Percentiles rank a stretch among this genome's conserved stretches.
Conservation (phyloP, 495 filamentous ascomycete species). For the Bathelium albidoporum region DNA sequence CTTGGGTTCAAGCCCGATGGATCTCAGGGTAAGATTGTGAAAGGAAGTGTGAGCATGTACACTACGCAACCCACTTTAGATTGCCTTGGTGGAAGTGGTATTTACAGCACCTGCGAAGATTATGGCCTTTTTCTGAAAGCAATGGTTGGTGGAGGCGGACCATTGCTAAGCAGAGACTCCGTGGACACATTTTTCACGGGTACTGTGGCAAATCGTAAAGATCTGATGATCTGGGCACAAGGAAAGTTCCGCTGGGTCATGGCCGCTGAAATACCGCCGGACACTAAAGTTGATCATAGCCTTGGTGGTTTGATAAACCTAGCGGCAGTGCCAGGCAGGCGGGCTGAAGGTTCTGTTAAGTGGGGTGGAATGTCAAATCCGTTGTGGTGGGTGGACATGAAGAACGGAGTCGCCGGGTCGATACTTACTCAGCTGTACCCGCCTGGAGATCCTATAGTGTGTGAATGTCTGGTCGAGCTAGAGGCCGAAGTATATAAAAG, state of each 20-base stretch:
- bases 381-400: slow-evolving; percentile 24
- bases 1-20: slow-evolving; percentile 13
- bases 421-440: slow-evolving; percentile 19
- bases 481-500: slow-evolving; percentile 14
- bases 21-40: slow-evolving; percentile 16
- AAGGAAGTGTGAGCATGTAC: slow-evolving; percentile 18
- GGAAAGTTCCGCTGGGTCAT: slow-evolving; percentile 2
- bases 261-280: slow-evolving; percentile 11
- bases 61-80: slow-evolving; percentile 23
- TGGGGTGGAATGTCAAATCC: slow-evolving; percentile 29
- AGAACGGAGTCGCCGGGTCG: slow-evolving; percentile 12
- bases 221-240: slow-evolving; percentile 5
- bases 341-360: slow-evolving; percentile 25
- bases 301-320: slow-evolving; percentile 29
- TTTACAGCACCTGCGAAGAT: slow-evolving; percentile 37
- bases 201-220: slow-evolving; percentile 6
- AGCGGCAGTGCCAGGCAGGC: slow-evolving; percentile 20
- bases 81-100: slow-evolving; percentile 44
- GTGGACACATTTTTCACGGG: slow-evolving; percentile 42
- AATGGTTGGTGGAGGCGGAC: slow-evolving; percentile 37
- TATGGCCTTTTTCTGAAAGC: slow-evolving; percentile 43
- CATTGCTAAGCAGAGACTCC: slow-evolving; percentile 34
- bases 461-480: slow-evolving; percentile 12
- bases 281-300: slow-evolving; percentile 20
- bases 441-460: slow-evolving; percentile 11